Percentiles rank a stretch among this genome's conserved stretches.
These are phyloP conservation scores for Cyberlindnera misumaiensis DNA, from an alignment of 805 yeast species.

Conservation along the genomic window DNA sequence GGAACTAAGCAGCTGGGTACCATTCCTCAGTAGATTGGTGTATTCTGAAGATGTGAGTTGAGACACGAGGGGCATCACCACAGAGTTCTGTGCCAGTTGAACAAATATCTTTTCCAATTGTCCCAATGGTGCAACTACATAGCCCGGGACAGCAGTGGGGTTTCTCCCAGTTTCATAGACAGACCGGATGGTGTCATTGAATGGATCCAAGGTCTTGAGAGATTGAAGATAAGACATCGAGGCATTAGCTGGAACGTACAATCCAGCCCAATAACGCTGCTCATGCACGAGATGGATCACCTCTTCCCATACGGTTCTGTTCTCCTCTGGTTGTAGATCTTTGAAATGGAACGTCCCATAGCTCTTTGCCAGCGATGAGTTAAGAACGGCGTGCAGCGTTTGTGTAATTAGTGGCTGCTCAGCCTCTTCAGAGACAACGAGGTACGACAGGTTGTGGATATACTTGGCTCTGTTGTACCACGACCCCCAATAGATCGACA, in stretches of 20 bases:
- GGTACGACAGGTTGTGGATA: constrained; percentile 11
- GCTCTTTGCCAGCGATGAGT: constrained; percentile 4
- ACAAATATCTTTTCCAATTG: constrained; percentile 9
- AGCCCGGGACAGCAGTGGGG: constrained; percentile 26
- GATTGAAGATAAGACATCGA: constrained; percentile 24
- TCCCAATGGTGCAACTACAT: constrained; percentile 34
- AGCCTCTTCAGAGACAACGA: constrained; percentile 20
- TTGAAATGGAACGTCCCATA: constrained; percentile 15
- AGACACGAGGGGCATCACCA: constrained; percentile 3
- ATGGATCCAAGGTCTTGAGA: constrained; percentile 6
- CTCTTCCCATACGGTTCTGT: constrained; percentile 25
- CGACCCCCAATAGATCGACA: constrained; percentile 28
- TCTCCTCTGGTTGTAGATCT: constrained; percentile 5
- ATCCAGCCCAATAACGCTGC: constrained; percentile 52
- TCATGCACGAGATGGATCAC: constrained; percentile 38
- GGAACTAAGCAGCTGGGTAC: constrained; percentile 14
- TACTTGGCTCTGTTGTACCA: constrained; percentile 14
- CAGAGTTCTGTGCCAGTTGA: constrained; percentile 15
- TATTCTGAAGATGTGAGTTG: constrained; percentile 10
- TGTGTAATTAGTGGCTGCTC: constrained; percentile 9
- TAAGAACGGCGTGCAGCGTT: constrained; percentile 1
- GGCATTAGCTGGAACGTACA: constrained; percentile 43
- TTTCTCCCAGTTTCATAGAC: constrained; percentile 59
- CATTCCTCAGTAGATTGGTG: constrained; percentile 16
- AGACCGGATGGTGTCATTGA: constrained; percentile 23